A percentile compares a stretch with the other conserved stretches of the same genome.
phyloP scores from a whole-genome alignment of 768 basidiomycete genomes.

The Boletales sp. region DNA sequence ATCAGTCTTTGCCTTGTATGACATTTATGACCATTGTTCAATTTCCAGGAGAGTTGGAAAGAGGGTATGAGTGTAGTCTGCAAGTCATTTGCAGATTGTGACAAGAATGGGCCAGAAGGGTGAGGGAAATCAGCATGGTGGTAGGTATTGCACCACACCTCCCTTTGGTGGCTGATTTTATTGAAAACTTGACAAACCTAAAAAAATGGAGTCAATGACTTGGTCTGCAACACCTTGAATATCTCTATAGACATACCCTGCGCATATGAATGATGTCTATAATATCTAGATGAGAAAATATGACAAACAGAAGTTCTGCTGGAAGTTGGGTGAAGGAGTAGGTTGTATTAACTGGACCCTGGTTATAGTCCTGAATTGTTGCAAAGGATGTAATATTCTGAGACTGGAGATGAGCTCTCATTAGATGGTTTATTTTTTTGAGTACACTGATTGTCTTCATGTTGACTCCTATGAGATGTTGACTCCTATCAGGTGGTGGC shows the following conservation, averaged over 20 bases:
- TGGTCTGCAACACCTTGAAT: neutral
- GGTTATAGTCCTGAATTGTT: no score
- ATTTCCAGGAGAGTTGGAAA: neutral
- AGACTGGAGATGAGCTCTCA: no score
- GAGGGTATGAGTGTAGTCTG: neutral
- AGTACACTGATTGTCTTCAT: no score
- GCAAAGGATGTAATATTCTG: no score
- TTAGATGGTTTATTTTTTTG: no score
- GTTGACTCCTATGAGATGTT: no score
- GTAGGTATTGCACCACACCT: neutral
- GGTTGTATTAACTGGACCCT: no score
- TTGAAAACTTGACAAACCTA: neutral
- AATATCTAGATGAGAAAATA: neutral
- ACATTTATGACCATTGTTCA: no score
- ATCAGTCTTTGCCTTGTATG: no score
- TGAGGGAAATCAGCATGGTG: neutral
- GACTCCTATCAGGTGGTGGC: no score
- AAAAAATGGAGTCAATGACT: neutral
- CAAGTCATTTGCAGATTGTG: neutral
- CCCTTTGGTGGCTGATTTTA: neutral
- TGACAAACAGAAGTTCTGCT: neutral
- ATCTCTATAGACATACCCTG: no score
- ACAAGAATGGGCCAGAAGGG: no score
- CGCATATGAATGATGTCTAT: neutral
- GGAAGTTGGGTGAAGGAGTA: neutral